Conservation (phyloP, 768 basidiomycete genomes). For the Rhodocollybia butyracea region DNA sequence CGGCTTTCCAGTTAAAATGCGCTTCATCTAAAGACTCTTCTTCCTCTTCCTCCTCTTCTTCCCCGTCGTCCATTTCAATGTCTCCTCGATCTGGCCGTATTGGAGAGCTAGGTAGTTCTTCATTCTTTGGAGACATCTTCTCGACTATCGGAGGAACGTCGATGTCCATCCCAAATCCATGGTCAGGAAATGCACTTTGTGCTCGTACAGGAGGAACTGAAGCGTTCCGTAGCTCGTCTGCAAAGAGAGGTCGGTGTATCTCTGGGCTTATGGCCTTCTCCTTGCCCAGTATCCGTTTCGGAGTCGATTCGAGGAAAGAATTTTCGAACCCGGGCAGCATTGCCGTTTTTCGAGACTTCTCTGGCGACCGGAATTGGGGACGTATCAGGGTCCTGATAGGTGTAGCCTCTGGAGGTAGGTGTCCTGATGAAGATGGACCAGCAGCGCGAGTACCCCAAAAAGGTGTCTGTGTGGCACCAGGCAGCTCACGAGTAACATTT, state of each 20-base stretch:
- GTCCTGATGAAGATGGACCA: background rate
- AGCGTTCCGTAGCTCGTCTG: background rate
- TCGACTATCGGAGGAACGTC: background rate
- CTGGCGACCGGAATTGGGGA: constrained; percentile 27
- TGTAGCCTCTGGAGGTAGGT: background rate
- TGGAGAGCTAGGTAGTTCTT: background rate
- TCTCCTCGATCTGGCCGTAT: constrained; percentile 28
- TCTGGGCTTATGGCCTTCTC: background rate
- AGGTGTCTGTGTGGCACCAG: constrained; percentile 3
- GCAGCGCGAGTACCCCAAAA: background rate
- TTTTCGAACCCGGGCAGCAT: constrained; percentile 55
- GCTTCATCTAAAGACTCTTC: constrained; percentile 34
- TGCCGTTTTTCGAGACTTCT: constrained; percentile 26
- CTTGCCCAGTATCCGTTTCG: constrained; percentile 23
- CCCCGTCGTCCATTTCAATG: constrained; percentile 29
- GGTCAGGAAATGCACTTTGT: background rate
- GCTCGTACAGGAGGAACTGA: constrained; percentile 2
- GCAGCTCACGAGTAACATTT: constrained; percentile 4
- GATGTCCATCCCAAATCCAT: background rate
- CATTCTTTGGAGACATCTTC: no score
- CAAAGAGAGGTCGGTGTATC: constrained; percentile 6
- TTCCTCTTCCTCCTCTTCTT: constrained; percentile 20
- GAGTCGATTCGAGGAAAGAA: constrained; percentile 42
- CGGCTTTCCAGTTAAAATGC: constrained; percentile 48
- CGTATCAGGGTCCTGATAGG: background rate